These are phyloP conservation scores for Pisolithus sp. DNA, from an alignment of 768 basidiomycete species.

Conservation along the genomic window DNA sequence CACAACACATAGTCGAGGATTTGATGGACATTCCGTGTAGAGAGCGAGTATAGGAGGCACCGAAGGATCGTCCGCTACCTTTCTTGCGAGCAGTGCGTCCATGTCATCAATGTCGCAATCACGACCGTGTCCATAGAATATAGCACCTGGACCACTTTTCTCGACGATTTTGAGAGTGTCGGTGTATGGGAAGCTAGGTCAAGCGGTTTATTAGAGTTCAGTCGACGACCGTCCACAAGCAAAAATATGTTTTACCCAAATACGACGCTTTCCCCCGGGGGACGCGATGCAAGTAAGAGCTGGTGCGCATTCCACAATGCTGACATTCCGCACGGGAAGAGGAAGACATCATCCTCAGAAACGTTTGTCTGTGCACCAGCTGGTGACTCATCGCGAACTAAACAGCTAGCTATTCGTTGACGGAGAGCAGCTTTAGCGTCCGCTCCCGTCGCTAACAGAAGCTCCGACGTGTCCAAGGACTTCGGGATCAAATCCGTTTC, in stretches of 20 bases:
- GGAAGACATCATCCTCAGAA: constrained; percentile 80
- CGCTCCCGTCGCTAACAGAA: constrained; percentile 63
- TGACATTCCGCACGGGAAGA: constrained; percentile 85
- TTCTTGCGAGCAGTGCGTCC: constrained; percentile 51
- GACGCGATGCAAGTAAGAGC: constrained; percentile 44
- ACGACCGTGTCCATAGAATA: constrained; percentile 79
- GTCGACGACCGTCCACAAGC: neutral
- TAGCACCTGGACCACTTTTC: constrained; percentile 93
- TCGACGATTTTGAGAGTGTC: constrained; percentile 91
- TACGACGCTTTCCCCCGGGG: constrained; percentile 77
- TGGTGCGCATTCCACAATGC: constrained; percentile 92
- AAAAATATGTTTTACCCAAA: constrained; percentile 63
- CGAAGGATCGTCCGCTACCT: constrained; percentile 30
- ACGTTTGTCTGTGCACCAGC: constrained; percentile 62
- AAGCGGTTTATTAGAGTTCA: neutral
- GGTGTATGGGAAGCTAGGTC: constrained; percentile 82
- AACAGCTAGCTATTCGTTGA: constrained; percentile 80
- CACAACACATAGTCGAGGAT: constrained; percentile 84
- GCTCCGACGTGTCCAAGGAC: constrained; percentile 36
- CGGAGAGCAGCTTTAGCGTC: constrained; percentile 84
- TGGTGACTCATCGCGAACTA: constrained; percentile 68
- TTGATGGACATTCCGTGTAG: constrained; percentile 93
- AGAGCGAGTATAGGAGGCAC: constrained; percentile 68
- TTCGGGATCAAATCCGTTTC: constrained; percentile 53
- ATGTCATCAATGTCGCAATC: constrained; percentile 74